Percentiles rank a stretch among this genome's conserved stretches.
phyloP scores from a whole-genome alignment of 305 asterid species.

The Caryopteris hybrid region DNA sequence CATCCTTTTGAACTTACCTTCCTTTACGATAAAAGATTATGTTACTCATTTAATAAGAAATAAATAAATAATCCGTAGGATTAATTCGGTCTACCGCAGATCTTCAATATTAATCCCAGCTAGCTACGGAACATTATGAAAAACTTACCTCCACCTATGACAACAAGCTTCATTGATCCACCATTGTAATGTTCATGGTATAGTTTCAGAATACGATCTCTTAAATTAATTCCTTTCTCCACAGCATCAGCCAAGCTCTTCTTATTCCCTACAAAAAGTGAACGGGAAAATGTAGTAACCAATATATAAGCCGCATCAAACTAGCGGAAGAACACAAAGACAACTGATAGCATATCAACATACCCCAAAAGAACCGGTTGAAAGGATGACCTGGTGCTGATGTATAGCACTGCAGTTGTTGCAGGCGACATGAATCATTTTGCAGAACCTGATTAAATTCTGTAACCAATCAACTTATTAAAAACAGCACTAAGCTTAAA shows the following conservation, averaged over 20 bases:
- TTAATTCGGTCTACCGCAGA: background rate
- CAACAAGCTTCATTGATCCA: slow-evolving; percentile 85
- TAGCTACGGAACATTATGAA: slow-evolving; percentile 1
- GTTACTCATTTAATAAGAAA: background rate
- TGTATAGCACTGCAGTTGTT: slow-evolving; percentile 88
- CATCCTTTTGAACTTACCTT: background rate
- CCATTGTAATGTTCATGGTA: slow-evolving; percentile 75
- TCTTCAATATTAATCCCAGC: background rate
- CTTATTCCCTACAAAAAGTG: slow-evolving; percentile 66
- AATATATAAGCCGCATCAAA: slow-evolving; percentile 4
- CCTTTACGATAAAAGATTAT: background rate
- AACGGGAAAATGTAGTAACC: slow-evolving; percentile 12
- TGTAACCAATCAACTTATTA: slow-evolving; percentile 33
- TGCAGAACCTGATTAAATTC: slow-evolving; percentile 94
- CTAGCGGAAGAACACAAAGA: slow-evolving; percentile 8
- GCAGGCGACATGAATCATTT: slow-evolving; percentile 86
- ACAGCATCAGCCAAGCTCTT: slow-evolving; percentile 92
- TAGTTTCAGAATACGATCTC: slow-evolving; percentile 69
- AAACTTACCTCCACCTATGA: slow-evolving; percentile 85
- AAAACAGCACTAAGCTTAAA: slow-evolving; percentile 16
- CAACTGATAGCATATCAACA: slow-evolving; percentile 15
- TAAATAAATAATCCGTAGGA: background rate
- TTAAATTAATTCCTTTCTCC: slow-evolving; percentile 84
- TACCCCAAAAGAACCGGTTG: slow-evolving; percentile 96
- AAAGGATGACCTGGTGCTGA: slow-evolving; percentile 80